Conservation (phyloP, 306 rosid genomes). For the Glycyrrhiza uralensis region DNA sequence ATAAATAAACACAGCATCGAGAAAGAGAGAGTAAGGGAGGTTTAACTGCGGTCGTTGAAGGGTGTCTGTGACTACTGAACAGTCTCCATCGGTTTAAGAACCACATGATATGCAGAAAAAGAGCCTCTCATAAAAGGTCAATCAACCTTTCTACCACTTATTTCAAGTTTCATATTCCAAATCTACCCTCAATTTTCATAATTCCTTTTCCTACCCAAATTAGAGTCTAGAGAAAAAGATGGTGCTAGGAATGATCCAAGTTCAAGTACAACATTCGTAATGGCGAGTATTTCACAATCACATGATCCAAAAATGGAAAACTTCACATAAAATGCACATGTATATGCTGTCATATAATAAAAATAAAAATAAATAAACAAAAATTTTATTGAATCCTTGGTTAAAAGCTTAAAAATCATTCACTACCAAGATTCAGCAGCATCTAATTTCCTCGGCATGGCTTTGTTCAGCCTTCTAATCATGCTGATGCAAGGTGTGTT, state of each 20-base stretch:
- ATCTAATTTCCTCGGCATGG: not conserved
- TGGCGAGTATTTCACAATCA: not conserved
- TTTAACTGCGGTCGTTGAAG: conserved; percentile 43
- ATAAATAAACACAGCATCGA: not conserved
- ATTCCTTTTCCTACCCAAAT: not conserved
- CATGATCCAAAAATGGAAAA: not conserved
- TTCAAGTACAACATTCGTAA: not conserved
- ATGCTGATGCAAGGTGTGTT: not conserved
- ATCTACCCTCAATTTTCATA: not conserved
- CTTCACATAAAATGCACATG: not conserved
- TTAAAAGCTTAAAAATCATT: not conserved
- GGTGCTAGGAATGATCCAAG: not conserved
- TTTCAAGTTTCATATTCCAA: conserved; percentile 18
- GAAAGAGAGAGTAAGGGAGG: conserved; percentile 12
- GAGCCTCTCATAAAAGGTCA: conserved; percentile 15
- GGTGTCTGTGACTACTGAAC: conserved; percentile 37
- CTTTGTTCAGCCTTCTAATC: not conserved
- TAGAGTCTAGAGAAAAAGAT: not conserved
- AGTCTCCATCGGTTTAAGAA: conserved; percentile 38
- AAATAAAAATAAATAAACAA: not conserved
- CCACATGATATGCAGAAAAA: conserved; percentile 57
- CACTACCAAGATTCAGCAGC: not conserved
- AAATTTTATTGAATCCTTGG: not conserved
- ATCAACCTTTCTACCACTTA: conserved; percentile 21
- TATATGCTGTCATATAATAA: not conserved